Base-by-base conservation (phyloP, 495 filamentous ascomycete species). In the Penicillium argentinense region DNA sequence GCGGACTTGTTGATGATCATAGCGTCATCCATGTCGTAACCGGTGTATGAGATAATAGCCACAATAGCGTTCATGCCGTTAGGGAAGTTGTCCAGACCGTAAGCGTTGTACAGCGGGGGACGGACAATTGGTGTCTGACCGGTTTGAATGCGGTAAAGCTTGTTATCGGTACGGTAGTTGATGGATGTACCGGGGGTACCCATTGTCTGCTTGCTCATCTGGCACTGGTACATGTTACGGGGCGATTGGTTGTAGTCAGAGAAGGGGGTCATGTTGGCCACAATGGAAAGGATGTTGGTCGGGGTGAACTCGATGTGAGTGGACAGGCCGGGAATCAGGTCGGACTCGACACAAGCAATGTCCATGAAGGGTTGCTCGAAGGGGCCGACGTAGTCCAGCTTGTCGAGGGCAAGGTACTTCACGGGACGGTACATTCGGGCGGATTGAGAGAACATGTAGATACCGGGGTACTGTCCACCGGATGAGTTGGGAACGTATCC, bases 201-300 rank as follows among this genome's bases (percentile, higher is more conserved):
- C 93, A 98, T 98, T 2, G 92, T 85, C 73, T 98, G 93, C 67
- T 98, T 98, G 67, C 91, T 89, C 93, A 98, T 98, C 74, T 98
- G 93, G 68, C 92, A 96, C 67, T 97, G 93, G 69, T 98, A 98
- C 93, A 98, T 97, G 69, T 98, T 98, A 76, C 93, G 80, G 9
- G 93, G 93, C 22, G 92, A 97, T 67, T 98, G 93, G 71, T 98
- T 98, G 76, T 96, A 95, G 64, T 98, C 89, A 49, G 93, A 96
- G 71, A 97, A 98, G 9, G 93, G 93, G 2, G 93, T 98, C 87
- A 95, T 92, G 73, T 97, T 98, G 52, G 93, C 93, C 36, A 98
- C 76, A 53, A 98, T 98, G 14, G 92, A 97, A 41, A 98, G 83
- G 47, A 98, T 97, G 62, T 97, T 95, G 42, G 92, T 97, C 9